A percentile compares a stretch with the other conserved stretches of the same genome.
Evolutionary conservation across 2,329 filamentous ascomycete genomes (phyloP).

Genomic region (Botrytis byssoidea): DNA sequence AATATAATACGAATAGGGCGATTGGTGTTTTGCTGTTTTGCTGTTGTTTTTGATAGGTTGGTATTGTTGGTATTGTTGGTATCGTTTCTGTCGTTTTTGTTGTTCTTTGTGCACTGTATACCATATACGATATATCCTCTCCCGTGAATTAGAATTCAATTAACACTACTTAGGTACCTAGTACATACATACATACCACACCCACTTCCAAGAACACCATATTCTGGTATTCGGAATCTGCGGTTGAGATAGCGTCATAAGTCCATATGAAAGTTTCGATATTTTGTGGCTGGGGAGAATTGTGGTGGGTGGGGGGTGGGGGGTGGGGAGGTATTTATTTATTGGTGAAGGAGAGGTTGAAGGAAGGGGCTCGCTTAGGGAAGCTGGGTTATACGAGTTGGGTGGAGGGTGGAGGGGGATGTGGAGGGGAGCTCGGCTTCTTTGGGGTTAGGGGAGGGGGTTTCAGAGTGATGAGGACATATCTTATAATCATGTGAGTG

Average conservation of each 20-base stretch:
- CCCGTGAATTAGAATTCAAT: neutral
- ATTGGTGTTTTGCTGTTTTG: too few relatives aligned
- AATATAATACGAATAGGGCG: too few relatives aligned
- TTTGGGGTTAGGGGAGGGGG: too few relatives aligned
- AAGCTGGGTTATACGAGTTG: too few relatives aligned
- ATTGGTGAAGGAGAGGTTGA: neutral
- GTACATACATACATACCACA: neutral
- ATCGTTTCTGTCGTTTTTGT: too few relatives aligned
- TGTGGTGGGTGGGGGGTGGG: accelerated
- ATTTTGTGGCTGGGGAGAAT: neutral
- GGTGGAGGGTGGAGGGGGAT: too few relatives aligned
- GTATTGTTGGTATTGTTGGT: too few relatives aligned
- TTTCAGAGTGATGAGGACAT: neutral
- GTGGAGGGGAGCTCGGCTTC: too few relatives aligned
- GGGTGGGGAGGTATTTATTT: neutral
- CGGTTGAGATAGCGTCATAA: neutral
- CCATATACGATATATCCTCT: too few relatives aligned
- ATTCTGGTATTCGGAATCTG: neutral
- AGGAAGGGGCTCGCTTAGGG: neutral
- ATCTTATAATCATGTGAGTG: neutral
- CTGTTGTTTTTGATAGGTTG: too few relatives aligned
- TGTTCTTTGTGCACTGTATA: too few relatives aligned
- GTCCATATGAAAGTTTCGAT: too few relatives aligned
- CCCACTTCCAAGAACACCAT: neutral
- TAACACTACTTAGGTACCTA: neutral